Evolutionary conservation across 768 basidiomycete genomes (phyloP), one percentile per base, ranked within the genome.

Genomic region (Amanita thiersii): DNA sequence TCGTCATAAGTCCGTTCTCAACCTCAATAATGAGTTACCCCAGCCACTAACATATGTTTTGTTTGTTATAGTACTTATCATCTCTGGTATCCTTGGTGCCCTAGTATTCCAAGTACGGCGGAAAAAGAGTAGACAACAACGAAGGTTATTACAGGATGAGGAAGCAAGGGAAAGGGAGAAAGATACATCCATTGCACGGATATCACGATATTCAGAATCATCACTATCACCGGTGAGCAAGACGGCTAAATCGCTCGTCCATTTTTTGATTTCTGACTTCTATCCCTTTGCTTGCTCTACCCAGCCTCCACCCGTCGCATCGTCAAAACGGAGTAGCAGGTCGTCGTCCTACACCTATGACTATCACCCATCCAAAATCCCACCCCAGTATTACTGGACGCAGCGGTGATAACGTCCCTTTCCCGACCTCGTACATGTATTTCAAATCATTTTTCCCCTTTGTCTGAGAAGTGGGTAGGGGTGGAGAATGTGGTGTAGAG

Each of bases 1-100:
- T 52, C 5, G 44, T 50, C 9, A 40, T 56, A 15, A 46, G 59
- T 59, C 33, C 15, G 54, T 46, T 31, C 23, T 10, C 6, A 19
- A 23, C 5, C 12, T 23, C 25, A 15, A 19, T 29, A n/a, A 7
- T n/a, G 6, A 7, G 26, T 28, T 28, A 28, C n/a, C 26, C 7
- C 7, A 7, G n/a, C n/a, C n/a, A n/a, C 7, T 28, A 7, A n/a
- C 26, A n/a, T 7, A 28, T 12, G n/a, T 23, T 19, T 17, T 28
- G 24, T 23, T 14, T 26, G 19, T 37, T n/a, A n/a, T n/a, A n/a
- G n/a, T n/a, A 58, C 55, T 55, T n/a, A 35, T 50, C 14, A 40
- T 56, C 10, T 31, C 54, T 32, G 10, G 37, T 3, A 48, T 56
- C 3, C 39, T 54, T 17, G 50, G 47, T 17, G 50, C 54, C 17